Conservation (phyloP, 192 early-diverging fungal genomes). For the Radiomyces spectabilis region DNA sequence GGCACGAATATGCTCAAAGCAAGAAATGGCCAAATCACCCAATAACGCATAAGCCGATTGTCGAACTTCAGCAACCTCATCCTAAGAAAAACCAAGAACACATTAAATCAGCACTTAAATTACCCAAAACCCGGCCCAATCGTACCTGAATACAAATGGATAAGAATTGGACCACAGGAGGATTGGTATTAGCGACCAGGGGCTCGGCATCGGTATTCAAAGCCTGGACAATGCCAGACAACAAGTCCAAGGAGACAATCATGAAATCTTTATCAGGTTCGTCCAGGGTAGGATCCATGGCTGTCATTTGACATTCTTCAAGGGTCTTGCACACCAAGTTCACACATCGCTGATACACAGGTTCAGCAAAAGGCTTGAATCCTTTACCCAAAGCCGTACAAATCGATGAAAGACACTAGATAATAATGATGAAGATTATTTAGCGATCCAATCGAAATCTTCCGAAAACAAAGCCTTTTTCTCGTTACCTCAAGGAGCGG, state of each 20-base stretch:
- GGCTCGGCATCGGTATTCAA: constrained; percentile 68
- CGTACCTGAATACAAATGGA: constrained; percentile 77
- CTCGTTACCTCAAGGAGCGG: constrained; percentile 78
- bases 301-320: constrained; percentile 51
- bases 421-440: neutral
- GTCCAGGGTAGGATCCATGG: constrained; percentile 46
- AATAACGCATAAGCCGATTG: constrained; percentile 95
- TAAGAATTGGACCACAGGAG: constrained; percentile 68
- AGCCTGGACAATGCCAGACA: constrained; percentile 91
- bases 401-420: constrained; percentile 30
- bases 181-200: constrained; percentile 66
- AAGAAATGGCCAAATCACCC: constrained; percentile 92
- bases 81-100: constrained; percentile 20
- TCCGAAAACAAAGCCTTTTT: neutral
- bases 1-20: constrained; percentile 77
- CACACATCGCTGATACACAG: constrained; percentile 87
- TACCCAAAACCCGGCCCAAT: no score
- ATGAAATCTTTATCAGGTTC: constrained; percentile 93
- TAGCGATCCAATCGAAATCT: neutral
- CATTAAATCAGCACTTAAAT: no score
- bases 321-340: constrained; percentile 80
- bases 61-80: constrained; percentile 65
- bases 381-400: constrained; percentile 79
- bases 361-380: constrained; percentile 78
- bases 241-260: constrained; percentile 91